A percentile compares a stretch with the other conserved stretches of the same genome.
Conservation (phyloP, 2,329 filamentous ascomycete species). For the Fusarium sp. region DNA sequence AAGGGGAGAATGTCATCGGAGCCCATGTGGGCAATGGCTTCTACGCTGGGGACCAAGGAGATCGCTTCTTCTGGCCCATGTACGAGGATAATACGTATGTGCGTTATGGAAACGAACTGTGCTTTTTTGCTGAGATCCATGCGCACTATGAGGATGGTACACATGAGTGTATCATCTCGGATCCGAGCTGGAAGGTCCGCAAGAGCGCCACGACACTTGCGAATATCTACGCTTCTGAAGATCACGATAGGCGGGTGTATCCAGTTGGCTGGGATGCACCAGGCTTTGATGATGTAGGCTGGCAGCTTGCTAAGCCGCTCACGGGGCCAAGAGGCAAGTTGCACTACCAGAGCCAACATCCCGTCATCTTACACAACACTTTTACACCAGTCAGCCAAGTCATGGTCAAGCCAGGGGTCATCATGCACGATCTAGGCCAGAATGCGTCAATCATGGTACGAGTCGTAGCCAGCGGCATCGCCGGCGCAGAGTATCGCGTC, state of each 20-base stretch:
- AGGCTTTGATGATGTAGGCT: slow-evolving; percentile 38
- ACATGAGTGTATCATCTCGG: slow-evolving; percentile 48
- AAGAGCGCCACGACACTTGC: slow-evolving; percentile 52
- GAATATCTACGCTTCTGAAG: slow-evolving; percentile 53
- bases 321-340: slow-evolving; percentile 52
- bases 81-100: slow-evolving; percentile 54
- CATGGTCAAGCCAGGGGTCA: slow-evolving; percentile 26
- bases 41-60: slow-evolving; percentile 54
- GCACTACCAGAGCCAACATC: slow-evolving; percentile 52
- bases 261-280: slow-evolving; percentile 48
- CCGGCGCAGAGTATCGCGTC: slow-evolving; percentile 31
- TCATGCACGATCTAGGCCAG: slow-evolving; percentile 39
- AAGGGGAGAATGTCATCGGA: slow-evolving; percentile 51
- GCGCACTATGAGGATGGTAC: slow-evolving; percentile 49
- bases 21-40: slow-evolving; percentile 55
- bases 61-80: slow-evolving; percentile 54
- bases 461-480: slow-evolving; percentile 30
- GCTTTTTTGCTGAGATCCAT: slow-evolving; percentile 52
- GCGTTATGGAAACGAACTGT: slow-evolving; percentile 50
- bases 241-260: slow-evolving; percentile 48
- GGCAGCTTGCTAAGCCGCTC: slow-evolving; percentile 31
- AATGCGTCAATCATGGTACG: slow-evolving; percentile 41
- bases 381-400: slow-evolving; percentile 43
- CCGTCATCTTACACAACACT: slow-evolving; percentile 49
- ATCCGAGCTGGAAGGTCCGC: slow-evolving; percentile 49